These are phyloP conservation scores for Austroboletus rostrupii DNA, from an alignment of 1,284 basidiomycete species.

Conservation along the genomic window DNA sequence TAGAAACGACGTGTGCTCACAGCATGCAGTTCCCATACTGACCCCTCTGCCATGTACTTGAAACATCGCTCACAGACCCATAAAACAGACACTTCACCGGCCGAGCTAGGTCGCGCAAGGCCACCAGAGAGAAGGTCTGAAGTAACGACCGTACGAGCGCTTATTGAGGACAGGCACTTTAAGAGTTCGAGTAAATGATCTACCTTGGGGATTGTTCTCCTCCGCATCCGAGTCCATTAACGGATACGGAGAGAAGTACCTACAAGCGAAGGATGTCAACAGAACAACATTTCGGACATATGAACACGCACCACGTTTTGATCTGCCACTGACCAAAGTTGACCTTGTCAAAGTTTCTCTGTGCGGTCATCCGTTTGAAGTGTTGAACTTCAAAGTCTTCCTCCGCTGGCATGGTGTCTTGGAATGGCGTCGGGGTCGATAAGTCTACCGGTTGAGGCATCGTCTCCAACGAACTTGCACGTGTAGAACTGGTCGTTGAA, in stretches of 20 bases:
- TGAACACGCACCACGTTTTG: conserved; percentile 64
- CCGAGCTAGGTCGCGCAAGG: conserved; percentile 47
- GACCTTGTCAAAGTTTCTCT: conserved; percentile 75
- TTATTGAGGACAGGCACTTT: conserved; percentile 48
- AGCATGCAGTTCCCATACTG: conserved; percentile 70
- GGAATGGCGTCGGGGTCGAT: conserved; percentile 1
- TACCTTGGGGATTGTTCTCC: conserved; percentile 31
- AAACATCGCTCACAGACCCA: conserved; percentile 94
- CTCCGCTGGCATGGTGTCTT: conserved; percentile 44
- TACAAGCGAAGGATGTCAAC: conserved; percentile 28
- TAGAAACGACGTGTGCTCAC: conserved; percentile 41
- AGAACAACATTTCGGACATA: neutral
- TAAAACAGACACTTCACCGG: conserved; percentile 51
- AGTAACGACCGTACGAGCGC: conserved; percentile 61
- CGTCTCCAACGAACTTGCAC: conserved; percentile 13
- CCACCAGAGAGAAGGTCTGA: conserved; percentile 68
- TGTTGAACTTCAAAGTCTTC: conserved; percentile 66
- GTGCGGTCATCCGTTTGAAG: conserved; percentile 62
- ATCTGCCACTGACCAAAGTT: conserved; percentile 75
- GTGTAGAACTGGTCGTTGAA: conserved; percentile 21
- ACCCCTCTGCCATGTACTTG: conserved; percentile 87
- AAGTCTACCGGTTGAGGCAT: conserved; percentile 2
- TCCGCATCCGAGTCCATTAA: conserved; percentile 60
- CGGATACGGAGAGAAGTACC: conserved; percentile 90
- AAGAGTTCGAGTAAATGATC: conserved; percentile 23